Conservation (phyloP, 23 red algal genomes). For the Gracilariopsis chorda region DNA sequence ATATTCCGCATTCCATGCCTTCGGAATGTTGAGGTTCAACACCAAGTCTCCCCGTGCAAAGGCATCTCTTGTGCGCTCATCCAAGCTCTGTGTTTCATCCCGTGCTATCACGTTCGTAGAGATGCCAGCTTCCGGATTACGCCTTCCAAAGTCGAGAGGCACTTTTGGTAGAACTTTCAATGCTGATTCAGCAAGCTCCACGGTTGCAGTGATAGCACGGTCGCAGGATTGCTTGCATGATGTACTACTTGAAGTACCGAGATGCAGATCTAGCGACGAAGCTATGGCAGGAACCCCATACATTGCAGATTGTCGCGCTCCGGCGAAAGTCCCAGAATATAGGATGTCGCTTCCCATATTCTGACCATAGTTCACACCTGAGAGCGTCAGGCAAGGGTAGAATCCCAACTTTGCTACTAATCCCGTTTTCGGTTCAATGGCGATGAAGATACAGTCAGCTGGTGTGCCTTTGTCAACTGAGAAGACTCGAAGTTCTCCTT, state of each 20-base stretch:
- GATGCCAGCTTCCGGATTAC: background rate
- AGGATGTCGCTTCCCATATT: slow-evolving; percentile 92
- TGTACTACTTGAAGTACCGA: background rate
- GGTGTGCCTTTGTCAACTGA: slow-evolving; percentile 78
- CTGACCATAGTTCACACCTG: slow-evolving; percentile 86
- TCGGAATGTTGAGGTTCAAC: slow-evolving; percentile 88
- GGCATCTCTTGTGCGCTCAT: slow-evolving; percentile 41
- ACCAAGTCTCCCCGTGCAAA: slow-evolving; percentile 81
- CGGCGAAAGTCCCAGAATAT: slow-evolving; percentile 97
- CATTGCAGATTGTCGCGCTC: slow-evolving; percentile 87
- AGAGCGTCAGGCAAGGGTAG: slow-evolving; percentile 63
- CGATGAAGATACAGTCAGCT: slow-evolving; percentile 87
- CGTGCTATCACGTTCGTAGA: background rate
- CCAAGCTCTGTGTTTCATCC: background rate
- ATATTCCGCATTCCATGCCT: slow-evolving; percentile 68
- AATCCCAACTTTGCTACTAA: slow-evolving; percentile 43
- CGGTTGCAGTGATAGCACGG: slow-evolving; percentile 14
- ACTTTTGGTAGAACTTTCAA: background rate
- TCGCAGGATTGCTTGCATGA: background rate
- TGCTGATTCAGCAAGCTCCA: slow-evolving; percentile 8
- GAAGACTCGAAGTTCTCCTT: slow-evolving; percentile 57
- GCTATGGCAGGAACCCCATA: slow-evolving; percentile 92
- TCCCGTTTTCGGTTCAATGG: slow-evolving; percentile 65
- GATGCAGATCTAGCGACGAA: slow-evolving; percentile 47
- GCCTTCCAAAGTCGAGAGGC: background rate